These are phyloP conservation scores for Strobilomyces echinocephalus DNA, from an alignment of 768 basidiomycete species.

Conservation along the genomic window DNA sequence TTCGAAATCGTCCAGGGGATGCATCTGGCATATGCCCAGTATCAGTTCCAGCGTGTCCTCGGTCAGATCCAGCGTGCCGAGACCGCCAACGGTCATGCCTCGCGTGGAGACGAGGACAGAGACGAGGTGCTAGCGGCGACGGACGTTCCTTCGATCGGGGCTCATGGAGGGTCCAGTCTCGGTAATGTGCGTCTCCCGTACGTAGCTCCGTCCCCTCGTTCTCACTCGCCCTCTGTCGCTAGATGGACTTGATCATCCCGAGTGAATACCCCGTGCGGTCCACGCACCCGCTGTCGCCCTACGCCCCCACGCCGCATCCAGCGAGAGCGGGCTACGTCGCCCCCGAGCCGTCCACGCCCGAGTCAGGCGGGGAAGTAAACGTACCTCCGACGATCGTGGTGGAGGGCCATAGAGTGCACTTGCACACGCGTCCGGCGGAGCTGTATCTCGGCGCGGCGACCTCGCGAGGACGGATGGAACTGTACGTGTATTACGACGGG, in stretches of 20 bases:
- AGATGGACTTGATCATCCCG: constrained; percentile 35
- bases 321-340: background rate
- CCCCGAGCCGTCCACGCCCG: constrained; percentile 6
- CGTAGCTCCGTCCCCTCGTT: background rate
- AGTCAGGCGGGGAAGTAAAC: background rate
- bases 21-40: background rate
- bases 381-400: constrained; percentile 1
- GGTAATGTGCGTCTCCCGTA: no score
- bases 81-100: no score
- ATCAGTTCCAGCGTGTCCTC: background rate
- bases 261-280: constrained; percentile 32
- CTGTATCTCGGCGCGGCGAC: constrained; percentile 40
- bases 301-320: background rate
- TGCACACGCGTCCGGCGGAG: constrained; percentile 44
- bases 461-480: constrained; percentile 27
- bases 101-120: background rate
- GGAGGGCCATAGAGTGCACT: constrained; percentile 9
- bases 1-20: constrained; percentile 33
- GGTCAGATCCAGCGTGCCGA: background rate
- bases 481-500: constrained; percentile 13
- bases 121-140: constrained; percentile 1
- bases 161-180: constrained; percentile 17
- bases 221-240: background rate
- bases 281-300: constrained; percentile 21
- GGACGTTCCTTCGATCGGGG: constrained; percentile 6